Conservation (phyloP, 768 basidiomycete genomes). For the Kockovaella imperatae region DNA sequence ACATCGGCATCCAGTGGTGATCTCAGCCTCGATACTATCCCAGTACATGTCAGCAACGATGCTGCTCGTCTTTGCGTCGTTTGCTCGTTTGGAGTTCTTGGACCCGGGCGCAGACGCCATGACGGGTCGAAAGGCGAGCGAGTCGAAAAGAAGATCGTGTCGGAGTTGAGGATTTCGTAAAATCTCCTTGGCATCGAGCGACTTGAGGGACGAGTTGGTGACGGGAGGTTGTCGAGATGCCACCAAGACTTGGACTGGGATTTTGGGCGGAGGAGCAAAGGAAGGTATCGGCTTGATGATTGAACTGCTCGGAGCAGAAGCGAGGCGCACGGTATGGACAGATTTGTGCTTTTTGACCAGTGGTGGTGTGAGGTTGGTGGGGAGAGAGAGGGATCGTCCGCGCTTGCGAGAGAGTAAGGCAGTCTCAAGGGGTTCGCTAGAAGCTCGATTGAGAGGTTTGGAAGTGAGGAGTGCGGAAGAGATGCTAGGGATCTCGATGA, state of each 20-base stretch:
- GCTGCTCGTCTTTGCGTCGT: conserved; percentile 8
- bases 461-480: conserved; percentile 28
- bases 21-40: conserved; percentile 68
- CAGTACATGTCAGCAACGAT: conserved; percentile 74
- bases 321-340: conserved; percentile 10
- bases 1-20: conserved; percentile 62
- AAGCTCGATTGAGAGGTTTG: conserved; percentile 25
- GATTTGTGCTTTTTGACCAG: conserved; percentile 12
- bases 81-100: conserved; percentile 10
- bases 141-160: conserved; percentile 82
- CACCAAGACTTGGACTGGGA: conserved; percentile 13
- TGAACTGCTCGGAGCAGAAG: background rate
- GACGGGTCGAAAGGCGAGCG: conserved; percentile 44
- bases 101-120: conserved; percentile 28
- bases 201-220: conserved; percentile 71
- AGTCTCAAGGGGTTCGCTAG: conserved; percentile 6
- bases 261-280: background rate
- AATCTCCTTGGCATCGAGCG: conserved; percentile 76
- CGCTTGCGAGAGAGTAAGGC: conserved; percentile 1
- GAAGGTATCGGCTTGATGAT: background rate
- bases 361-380: conserved; percentile 18
- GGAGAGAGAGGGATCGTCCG: conserved; percentile 20
- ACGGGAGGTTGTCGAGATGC: conserved; percentile 57
- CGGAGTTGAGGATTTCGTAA: conserved; percentile 84
- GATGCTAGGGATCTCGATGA: background rate